Evolutionary conservation across 2,329 filamentous ascomycete genomes (phyloP).

Genomic region (Cordyceps cicadae): DNA sequence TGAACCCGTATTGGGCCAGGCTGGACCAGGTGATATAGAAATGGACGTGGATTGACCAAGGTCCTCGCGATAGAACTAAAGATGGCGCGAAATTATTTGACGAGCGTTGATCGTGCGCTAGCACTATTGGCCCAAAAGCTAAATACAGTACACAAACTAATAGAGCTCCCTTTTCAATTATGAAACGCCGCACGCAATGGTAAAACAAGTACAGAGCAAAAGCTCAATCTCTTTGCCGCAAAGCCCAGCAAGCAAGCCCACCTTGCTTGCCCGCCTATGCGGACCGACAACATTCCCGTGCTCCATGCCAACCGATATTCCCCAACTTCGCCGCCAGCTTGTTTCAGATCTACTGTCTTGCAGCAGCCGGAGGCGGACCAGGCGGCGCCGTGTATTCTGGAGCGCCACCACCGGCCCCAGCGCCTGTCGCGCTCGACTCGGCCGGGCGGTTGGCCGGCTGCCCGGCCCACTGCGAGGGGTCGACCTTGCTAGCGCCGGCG

Average conservation of each 20-base stretch:
- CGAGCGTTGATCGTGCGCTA: not conserved
- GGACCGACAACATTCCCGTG: not conserved
- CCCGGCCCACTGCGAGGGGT: slow-evolving; percentile 38
- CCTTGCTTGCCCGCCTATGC: not conserved
- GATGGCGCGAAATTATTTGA: not conserved
- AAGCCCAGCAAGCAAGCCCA: not conserved
- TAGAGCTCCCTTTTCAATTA: not conserved
- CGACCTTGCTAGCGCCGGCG: slow-evolving; percentile 42
- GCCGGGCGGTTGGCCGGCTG: slow-evolving; percentile 17
- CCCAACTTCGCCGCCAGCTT: not conserved
- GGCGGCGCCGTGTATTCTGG: slow-evolving; percentile 32
- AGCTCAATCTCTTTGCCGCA: not conserved
- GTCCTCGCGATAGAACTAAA: not conserved
- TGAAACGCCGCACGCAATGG: slow-evolving; percentile 8
- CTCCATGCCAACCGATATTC: not conserved
- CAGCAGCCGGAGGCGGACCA: slow-evolving; percentile 37
- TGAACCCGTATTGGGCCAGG: slow-evolving; percentile 9
- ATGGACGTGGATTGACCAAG: slow-evolving; percentile 55
- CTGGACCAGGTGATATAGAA: slow-evolving; percentile 45
- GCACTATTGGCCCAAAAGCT: not conserved
- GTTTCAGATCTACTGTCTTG: not conserved
- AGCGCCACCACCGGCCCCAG: not conserved
- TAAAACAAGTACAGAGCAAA: not conserved
- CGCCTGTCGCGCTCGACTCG: slow-evolving; percentile 19
- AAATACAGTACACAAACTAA: not conserved